Conservation (phyloP, 495 filamentous ascomycete species). For the Penicillium lagena region DNA sequence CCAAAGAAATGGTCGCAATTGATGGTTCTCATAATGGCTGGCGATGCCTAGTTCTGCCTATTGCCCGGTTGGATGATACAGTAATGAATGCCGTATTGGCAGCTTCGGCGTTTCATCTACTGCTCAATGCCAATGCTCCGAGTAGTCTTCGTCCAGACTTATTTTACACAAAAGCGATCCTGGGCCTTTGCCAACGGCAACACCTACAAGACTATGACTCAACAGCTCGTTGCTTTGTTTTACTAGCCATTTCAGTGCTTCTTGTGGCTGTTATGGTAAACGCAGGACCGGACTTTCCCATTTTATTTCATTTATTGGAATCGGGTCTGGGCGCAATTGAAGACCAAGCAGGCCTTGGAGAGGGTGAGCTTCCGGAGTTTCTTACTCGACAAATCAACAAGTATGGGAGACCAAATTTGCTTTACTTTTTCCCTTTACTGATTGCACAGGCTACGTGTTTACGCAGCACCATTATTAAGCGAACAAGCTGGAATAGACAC, state of each 20-base stretch:
- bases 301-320: constrained; percentile 4
- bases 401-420: not conserved
- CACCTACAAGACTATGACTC: not conserved
- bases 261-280: constrained; percentile 5
- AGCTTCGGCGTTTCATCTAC: constrained; percentile 2
- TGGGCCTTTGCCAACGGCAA: not conserved
- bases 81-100: constrained; percentile 7
- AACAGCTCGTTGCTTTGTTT: not conserved
- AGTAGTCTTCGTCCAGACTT: not conserved
- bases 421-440: not conserved
- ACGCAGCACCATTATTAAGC: constrained; percentile 4
- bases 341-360: not conserved
- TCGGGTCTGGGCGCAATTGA: constrained; percentile 3
- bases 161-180: constrained; percentile 3
- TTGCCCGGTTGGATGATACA: constrained; percentile 1
- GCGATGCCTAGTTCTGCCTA: constrained; percentile 6
- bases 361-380: constrained; percentile 1
- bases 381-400: constrained; percentile 4
- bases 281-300: constrained; percentile 4
- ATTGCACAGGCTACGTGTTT: constrained; percentile 4
- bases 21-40: constrained; percentile 9
- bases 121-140: not conserved
- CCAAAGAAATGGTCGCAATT: constrained; percentile 8
- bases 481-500: not conserved
- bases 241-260: not conserved